Percentiles rank a stretch among this genome's conserved stretches.
These are phyloP conservation scores for Pythium rhizo-oryzae DNA, from an alignment of 352 stramenopile species.

Conservation along the genomic window DNA sequence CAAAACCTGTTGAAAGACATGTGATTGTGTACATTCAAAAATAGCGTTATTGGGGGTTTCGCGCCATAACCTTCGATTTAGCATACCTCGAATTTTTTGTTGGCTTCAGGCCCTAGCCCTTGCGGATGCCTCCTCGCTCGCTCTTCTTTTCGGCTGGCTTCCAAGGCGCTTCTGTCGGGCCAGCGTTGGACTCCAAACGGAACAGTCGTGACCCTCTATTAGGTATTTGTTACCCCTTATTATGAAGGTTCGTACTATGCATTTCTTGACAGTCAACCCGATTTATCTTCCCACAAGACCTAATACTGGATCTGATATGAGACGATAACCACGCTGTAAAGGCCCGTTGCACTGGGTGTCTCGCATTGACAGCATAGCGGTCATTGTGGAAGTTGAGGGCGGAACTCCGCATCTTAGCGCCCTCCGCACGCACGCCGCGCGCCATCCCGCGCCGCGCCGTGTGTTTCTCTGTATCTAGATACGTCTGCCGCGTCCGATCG, in stretches of 20 bases:
- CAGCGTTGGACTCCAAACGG: slow-evolving; percentile 8
- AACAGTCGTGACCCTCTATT: neutral
- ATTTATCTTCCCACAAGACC: neutral
- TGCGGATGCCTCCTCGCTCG: neutral
- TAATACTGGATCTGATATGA: neutral
- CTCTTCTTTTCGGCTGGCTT: slow-evolving; percentile 1
- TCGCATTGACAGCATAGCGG: neutral
- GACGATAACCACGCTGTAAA: slow-evolving; percentile 1
- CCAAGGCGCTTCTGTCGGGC: neutral
- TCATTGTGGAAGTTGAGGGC: slow-evolving; percentile 4
- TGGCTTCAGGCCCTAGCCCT: neutral
- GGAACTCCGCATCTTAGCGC: neutral
- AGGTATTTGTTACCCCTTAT: neutral
- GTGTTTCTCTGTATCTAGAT: neutral
- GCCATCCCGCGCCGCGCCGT: neutral
- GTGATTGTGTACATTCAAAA: too few relatives aligned
- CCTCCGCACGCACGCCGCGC: neutral
- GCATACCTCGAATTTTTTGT: neutral
- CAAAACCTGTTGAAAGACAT: neutral
- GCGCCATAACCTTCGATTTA: neutral
- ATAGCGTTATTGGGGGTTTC: neutral
- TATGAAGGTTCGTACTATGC: neutral
- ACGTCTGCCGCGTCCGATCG: slow-evolving; percentile 2
- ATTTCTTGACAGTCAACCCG: neutral
- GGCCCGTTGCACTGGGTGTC: neutral